Percentiles rank a stretch among this genome's conserved stretches.
Conservation (phyloP, 331 rosid species). For the Acacia pycnantha region DNA sequence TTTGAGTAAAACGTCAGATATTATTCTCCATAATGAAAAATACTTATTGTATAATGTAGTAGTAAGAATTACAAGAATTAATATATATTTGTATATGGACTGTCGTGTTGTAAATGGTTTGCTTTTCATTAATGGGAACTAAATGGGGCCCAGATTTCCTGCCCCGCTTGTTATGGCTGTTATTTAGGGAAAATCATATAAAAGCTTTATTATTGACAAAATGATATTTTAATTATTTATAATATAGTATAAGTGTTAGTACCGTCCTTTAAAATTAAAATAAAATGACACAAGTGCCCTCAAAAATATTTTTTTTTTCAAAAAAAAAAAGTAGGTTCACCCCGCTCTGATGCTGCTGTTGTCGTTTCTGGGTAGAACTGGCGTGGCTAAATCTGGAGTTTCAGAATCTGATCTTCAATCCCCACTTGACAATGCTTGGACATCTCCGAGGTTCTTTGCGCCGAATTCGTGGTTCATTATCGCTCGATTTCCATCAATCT, state of each 20-base stretch:
- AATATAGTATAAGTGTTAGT: too few relatives aligned
- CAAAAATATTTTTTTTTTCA: too few relatives aligned
- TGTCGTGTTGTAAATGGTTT: not conserved
- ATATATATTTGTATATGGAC: not conserved
- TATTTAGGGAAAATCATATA: not conserved
- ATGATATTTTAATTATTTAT: too few relatives aligned
- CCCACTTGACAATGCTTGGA: conserved; percentile 84
- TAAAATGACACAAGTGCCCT: too few relatives aligned
- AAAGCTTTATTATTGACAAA: too few relatives aligned
- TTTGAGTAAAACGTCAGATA: not conserved
- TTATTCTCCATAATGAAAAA: not conserved
- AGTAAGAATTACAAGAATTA: too few relatives aligned
- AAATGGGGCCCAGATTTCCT: not conserved
- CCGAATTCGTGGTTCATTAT: too few relatives aligned
- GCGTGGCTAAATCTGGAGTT: conserved; percentile 82
- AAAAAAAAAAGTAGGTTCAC: too few relatives aligned
- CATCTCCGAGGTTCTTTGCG: too few relatives aligned
- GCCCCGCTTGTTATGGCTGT: not conserved
- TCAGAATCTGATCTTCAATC: conserved; percentile 62
- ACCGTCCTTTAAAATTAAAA: too few relatives aligned
- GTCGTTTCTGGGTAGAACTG: conserved; percentile 65
- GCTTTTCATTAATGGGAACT: not conserved
- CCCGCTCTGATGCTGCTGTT: conserved; percentile 21
- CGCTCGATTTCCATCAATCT: too few relatives aligned
- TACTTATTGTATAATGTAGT: too few relatives aligned